Evolutionary conservation across 139 green algal genomes (phyloP).

Genomic region (Micractinium sp.): DNA sequence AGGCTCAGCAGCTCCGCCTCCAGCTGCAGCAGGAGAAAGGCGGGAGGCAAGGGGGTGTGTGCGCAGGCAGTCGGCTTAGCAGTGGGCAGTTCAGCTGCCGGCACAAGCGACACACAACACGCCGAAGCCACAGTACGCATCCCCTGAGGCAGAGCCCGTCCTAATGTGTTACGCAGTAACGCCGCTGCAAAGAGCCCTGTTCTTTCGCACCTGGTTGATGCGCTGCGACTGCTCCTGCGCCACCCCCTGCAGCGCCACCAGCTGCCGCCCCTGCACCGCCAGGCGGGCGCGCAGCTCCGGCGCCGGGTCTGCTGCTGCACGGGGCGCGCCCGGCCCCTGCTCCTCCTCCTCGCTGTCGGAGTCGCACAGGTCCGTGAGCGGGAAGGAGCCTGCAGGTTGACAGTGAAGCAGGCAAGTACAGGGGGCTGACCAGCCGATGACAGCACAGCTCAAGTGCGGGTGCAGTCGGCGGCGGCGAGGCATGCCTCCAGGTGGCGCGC

Average conservation of each 20-base stretch:
- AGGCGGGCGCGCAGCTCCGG: neutral
- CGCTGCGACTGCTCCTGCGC: conserved; percentile 1
- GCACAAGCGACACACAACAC: neutral
- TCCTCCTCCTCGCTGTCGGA: neutral
- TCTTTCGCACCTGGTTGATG: conserved; percentile 7
- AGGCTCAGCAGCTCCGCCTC: conserved; percentile 16
- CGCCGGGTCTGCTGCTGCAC: too few relatives aligned
- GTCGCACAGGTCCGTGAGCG: neutral
- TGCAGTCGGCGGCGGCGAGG: too few relatives aligned
- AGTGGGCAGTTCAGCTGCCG: neutral
- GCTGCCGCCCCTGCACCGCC: conserved; percentile 7
- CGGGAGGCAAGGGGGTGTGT: neutral
- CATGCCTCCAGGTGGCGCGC: too few relatives aligned
- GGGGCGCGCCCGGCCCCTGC: neutral
- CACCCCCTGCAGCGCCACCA: neutral
- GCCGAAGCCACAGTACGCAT: neutral
- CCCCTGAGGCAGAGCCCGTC: too few relatives aligned
- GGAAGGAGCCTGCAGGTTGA: conserved; percentile 9
- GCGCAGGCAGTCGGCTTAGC: neutral
- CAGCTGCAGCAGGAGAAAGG: neutral
- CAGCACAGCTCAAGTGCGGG: neutral
- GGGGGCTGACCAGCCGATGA: neutral
- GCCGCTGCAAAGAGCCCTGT: neutral
- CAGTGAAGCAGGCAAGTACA: neutral
- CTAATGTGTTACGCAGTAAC: neutral